Conservation (phyloP, 257 asterid genomes). For the Osmanthus fragrans region DNA sequence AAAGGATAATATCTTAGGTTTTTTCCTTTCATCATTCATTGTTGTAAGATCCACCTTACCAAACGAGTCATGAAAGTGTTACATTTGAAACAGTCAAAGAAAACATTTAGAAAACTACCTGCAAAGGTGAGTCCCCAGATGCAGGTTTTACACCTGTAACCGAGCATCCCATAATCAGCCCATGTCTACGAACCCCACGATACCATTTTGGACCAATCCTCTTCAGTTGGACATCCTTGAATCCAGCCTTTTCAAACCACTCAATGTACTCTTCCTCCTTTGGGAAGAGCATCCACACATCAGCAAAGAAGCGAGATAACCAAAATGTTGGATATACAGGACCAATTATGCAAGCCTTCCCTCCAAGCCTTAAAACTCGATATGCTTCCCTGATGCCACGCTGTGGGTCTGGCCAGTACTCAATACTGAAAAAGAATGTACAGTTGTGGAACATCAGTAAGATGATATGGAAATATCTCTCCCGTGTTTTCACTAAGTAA, state of each 20-base stretch:
- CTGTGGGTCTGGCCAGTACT: conserved; percentile 99
- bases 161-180: conserved; percentile 98
- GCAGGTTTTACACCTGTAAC: conserved; percentile 83
- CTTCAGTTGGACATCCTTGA: conserved; percentile 81
- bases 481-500: conserved; percentile 5
- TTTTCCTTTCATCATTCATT: background rate
- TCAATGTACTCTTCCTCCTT: conserved; percentile 96
- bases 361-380: conserved; percentile 81
- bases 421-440: conserved; percentile 53
- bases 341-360: conserved; percentile 92
- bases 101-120: conserved; percentile 45
- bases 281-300: conserved; percentile 98
- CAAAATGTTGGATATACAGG: conserved; percentile 91
- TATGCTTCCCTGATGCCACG: conserved; percentile 96
- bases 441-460: conserved; percentile 13
- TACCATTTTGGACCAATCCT: conserved; percentile 99
- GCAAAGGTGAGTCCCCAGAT: conserved; percentile 91
- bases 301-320: conserved; percentile 94
- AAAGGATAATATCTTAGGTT: background rate
- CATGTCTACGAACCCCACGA: conserved; percentile 94
- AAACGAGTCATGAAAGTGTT: background rate
- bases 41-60: background rate
- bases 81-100: background rate
- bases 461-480: background rate
- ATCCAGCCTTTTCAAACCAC: conserved; percentile 92